phyloP scores from a whole-genome alignment of 331 rosid genomes.

The Cucumis variabilis region DNA sequence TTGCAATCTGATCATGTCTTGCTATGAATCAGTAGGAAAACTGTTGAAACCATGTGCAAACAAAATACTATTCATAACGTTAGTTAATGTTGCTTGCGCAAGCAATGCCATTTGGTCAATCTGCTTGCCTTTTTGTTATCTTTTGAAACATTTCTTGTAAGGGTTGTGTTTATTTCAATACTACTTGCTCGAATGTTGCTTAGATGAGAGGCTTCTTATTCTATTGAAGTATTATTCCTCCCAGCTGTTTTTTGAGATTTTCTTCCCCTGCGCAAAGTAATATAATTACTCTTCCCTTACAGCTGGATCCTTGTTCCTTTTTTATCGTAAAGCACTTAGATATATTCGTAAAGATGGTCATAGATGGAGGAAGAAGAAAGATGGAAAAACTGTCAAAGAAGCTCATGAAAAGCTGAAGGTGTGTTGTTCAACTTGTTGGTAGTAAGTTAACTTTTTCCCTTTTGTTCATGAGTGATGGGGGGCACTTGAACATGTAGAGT shows the following conservation, averaged over 20 bases:
- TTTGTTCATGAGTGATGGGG: slow-evolving; percentile 27
- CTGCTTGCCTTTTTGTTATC: neutral
- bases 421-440: slow-evolving; percentile 73
- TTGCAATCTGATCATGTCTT: slow-evolving; percentile 12
- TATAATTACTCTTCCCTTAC: slow-evolving; percentile 31
- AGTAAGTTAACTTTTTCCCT: slow-evolving; percentile 54
- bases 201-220: neutral
- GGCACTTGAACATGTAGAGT: slow-evolving; percentile 8
- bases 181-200: slow-evolving; percentile 4
- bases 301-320: slow-evolving; percentile 83
- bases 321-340: slow-evolving; percentile 72
- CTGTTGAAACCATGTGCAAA: neutral
- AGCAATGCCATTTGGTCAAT: neutral
- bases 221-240: neutral
- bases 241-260: slow-evolving; percentile 18
- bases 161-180: slow-evolving; percentile 7
- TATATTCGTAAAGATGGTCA: slow-evolving; percentile 88
- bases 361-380: slow-evolving; percentile 85
- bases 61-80: neutral
- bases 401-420: slow-evolving; percentile 94
- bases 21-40: slow-evolving; percentile 20
- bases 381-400: slow-evolving; percentile 82
- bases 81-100: neutral
- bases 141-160: neutral
- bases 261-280: slow-evolving; percentile 25